These are phyloP conservation scores for Diplodia intermedia DNA, from an alignment of 2,329 filamentous ascomycete genomes.

Conservation along the genomic window DNA sequence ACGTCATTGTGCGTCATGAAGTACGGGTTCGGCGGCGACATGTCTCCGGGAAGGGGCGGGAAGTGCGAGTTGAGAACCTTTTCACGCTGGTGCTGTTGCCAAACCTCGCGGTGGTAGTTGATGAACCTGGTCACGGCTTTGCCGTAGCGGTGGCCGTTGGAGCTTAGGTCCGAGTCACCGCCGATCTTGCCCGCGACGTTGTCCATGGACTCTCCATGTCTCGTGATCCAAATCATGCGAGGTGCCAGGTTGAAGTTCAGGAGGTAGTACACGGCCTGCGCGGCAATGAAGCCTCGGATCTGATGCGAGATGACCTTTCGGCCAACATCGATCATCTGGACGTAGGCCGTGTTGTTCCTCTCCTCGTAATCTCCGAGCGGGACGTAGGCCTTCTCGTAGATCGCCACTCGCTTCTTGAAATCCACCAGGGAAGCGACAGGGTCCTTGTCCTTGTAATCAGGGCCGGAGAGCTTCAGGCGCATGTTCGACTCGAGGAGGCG, in stretches of 20 bases:
- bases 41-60: slow-evolving; percentile 88
- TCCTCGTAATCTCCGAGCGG: slow-evolving; percentile 92
- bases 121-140: slow-evolving; percentile 83
- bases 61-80: slow-evolving; percentile 79
- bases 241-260: slow-evolving; percentile 97
- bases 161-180: slow-evolving; percentile 84
- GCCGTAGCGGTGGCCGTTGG: slow-evolving; percentile 80
- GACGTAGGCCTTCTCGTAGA: slow-evolving; percentile 94
- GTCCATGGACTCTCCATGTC: slow-evolving; percentile 89
- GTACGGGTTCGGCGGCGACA: slow-evolving; percentile 93
- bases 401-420: slow-evolving; percentile 89
- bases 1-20: slow-evolving; percentile 57
- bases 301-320: slow-evolving; percentile 92
- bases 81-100: slow-evolving; percentile 82
- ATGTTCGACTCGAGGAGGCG: slow-evolving; percentile 92
- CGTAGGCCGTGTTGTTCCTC: slow-evolving; percentile 87
- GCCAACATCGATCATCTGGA: slow-evolving; percentile 97
- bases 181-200: slow-evolving; percentile 89
- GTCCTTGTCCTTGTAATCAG: slow-evolving; percentile 95
- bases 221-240: slow-evolving; percentile 96
- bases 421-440: slow-evolving; percentile 82
- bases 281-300: slow-evolving; percentile 88
- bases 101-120: slow-evolving; percentile 77
- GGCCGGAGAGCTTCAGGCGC: slow-evolving; percentile 93
- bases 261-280: slow-evolving; percentile 91